phyloP scores from a whole-genome alignment of 192 early-diverging fungal species.

The Rhizophagus clarus region DNA sequence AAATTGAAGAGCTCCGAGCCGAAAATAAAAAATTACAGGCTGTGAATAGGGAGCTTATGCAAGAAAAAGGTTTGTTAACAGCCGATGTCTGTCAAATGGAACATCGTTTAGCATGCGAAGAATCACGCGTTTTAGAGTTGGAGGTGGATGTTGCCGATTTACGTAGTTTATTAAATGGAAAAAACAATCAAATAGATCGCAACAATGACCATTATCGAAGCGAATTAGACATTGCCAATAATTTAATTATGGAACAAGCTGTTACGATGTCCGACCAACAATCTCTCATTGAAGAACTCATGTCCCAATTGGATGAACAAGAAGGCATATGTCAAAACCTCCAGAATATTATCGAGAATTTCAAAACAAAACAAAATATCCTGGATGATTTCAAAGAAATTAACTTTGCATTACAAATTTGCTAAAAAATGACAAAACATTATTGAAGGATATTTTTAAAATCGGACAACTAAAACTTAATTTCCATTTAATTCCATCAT shows the following conservation, averaged over 20 bases:
- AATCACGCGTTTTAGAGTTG: conserved; percentile 10
- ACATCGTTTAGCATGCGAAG: conserved; percentile 11
- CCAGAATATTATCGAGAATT: not conserved
- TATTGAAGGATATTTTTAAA: not conserved
- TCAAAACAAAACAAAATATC: not conserved
- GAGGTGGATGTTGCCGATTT: not conserved
- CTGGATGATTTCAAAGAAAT: not conserved
- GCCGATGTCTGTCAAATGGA: conserved; percentile 25
- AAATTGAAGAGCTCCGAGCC: not conserved
- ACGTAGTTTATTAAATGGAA: not conserved
- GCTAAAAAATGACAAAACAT: not conserved
- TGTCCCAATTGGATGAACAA: not conserved
- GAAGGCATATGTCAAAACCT: not conserved
- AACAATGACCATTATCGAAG: not conserved
- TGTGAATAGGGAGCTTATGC: not conserved
- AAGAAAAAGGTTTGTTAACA: conserved; percentile 4
- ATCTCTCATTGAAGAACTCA: conserved; percentile 11
- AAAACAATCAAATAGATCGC: conserved; percentile 7
- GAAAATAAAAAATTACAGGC: not conserved
- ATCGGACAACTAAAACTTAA: not conserved
- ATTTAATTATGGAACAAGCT: not conserved
- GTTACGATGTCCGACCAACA: not conserved
- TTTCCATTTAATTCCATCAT: not conserved
- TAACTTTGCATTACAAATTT: not conserved
- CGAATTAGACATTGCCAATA: conserved; percentile 3